These are phyloP conservation scores for Strigomonas oncopelti DNA, from an alignment of 208 protist species.

Conservation along the genomic window DNA sequence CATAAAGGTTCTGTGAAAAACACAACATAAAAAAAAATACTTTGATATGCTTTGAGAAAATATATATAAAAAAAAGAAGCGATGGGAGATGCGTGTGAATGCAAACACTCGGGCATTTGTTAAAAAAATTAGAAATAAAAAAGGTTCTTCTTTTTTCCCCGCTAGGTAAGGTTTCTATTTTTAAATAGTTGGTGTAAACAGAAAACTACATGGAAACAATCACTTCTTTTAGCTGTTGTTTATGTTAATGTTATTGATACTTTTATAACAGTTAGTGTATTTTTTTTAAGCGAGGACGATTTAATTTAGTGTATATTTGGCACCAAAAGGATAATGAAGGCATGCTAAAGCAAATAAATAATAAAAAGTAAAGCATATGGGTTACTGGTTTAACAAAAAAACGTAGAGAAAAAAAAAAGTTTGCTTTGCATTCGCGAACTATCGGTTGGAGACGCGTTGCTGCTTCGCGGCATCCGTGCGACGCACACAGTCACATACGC, in stretches of 20 bases:
- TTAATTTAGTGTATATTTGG: too few species aligned
- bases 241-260: background rate
- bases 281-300: too few species aligned
- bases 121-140: too few species aligned
- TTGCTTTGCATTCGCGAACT: conserved; percentile 5
- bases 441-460: conserved; percentile 78
- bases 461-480: conserved; percentile 85
- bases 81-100: too few species aligned
- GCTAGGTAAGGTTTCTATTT: background rate
- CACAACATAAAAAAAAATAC: too few species aligned
- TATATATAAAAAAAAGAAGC: too few species aligned
- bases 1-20: too few species aligned
- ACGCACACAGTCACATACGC: conserved; percentile 83
- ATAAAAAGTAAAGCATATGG: background rate
- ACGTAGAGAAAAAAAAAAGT: background rate
- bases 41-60: too few species aligned
- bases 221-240: background rate
- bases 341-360: background rate
- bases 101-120: too few species aligned
- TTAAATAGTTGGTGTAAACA: background rate
- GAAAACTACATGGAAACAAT: background rate
- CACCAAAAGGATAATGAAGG: too few species aligned
- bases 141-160: too few species aligned
- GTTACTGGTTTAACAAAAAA: too few species aligned
- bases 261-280: background rate